Percentiles rank a stretch among this genome's conserved stretches.
Evolutionary conservation across 2,329 filamentous ascomycete species (phyloP).

Genomic region (Ascosphaera pollenicola): DNA sequence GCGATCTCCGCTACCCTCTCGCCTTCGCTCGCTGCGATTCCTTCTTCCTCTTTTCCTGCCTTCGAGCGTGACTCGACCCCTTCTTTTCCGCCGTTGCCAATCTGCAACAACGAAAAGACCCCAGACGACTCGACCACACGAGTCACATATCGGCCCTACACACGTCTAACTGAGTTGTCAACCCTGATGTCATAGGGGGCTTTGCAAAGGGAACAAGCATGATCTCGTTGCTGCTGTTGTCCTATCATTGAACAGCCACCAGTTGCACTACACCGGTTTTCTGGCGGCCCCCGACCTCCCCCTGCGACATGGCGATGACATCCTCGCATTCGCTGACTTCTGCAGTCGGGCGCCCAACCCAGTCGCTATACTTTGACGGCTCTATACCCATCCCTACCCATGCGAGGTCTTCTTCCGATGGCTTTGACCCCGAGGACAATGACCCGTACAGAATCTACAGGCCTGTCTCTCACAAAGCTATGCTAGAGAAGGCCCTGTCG

Average conservation of each 20-base stretch:
- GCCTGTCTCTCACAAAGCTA: conserved; percentile 54
- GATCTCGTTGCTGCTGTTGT: background rate
- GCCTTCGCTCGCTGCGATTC: too few relatives aligned
- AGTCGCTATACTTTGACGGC: background rate
- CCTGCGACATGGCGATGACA: background rate
- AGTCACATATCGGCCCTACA: background rate
- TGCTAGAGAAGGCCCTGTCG: conserved; percentile 86
- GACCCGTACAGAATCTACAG: background rate
- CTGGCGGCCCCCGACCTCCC: background rate
- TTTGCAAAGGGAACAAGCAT: background rate
- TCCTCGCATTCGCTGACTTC: background rate
- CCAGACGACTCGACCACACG: background rate
- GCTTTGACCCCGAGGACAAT: background rate
- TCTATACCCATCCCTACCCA: background rate
- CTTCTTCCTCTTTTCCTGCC: too few relatives aligned
- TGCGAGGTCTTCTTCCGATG: background rate
- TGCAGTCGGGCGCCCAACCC: background rate
- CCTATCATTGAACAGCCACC: background rate
- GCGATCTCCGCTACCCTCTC: too few relatives aligned
- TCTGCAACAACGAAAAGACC: too few relatives aligned
- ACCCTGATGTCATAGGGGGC: background rate
- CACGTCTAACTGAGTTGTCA: background rate
- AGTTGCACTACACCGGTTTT: background rate
- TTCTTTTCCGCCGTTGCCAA: too few relatives aligned
- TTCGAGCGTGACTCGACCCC: too few relatives aligned